A percentile compares a stretch with the other conserved stretches of the same genome.
phyloP scores from a whole-genome alignment of 2,329 filamentous ascomycete genomes.

The Fusarium sp. region DNA sequence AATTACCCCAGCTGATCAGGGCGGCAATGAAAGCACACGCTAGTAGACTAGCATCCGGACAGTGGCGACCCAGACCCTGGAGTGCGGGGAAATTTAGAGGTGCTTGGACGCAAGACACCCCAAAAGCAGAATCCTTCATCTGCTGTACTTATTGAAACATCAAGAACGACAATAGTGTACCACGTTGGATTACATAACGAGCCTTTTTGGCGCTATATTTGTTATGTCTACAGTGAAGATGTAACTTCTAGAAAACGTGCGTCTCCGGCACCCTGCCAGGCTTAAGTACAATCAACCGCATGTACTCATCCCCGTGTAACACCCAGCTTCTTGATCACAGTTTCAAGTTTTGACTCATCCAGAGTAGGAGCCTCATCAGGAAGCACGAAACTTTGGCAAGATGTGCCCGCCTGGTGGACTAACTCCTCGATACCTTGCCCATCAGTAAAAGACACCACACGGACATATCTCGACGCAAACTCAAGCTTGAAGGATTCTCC shows the following conservation, averaged over 20 bases:
- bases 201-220: too few relatives aligned
- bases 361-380: constrained; percentile 51
- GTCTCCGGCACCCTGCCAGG: too few relatives aligned
- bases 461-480: constrained; percentile 62
- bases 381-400: constrained; percentile 54
- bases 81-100: constrained; percentile 4
- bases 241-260: too few relatives aligned
- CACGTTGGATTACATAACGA: too few relatives aligned
- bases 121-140: neutral
- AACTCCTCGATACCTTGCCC: constrained; percentile 64
- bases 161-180: too few relatives aligned
- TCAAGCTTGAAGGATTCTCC: constrained; percentile 60
- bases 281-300: too few relatives aligned
- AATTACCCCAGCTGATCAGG: neutral
- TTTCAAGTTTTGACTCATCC: constrained; percentile 5
- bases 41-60: neutral
- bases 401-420: constrained; percentile 55
- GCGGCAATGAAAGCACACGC: neutral
- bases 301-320: neutral
- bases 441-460: constrained; percentile 62
- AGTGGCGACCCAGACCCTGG: neutral
- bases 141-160: too few relatives aligned
- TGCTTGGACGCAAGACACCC: neutral
- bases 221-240: too few relatives aligned
- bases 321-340: constrained; percentile 6